Conservation (phyloP, 2,329 filamentous ascomycete species). For the Microsporum audouinii region DNA sequence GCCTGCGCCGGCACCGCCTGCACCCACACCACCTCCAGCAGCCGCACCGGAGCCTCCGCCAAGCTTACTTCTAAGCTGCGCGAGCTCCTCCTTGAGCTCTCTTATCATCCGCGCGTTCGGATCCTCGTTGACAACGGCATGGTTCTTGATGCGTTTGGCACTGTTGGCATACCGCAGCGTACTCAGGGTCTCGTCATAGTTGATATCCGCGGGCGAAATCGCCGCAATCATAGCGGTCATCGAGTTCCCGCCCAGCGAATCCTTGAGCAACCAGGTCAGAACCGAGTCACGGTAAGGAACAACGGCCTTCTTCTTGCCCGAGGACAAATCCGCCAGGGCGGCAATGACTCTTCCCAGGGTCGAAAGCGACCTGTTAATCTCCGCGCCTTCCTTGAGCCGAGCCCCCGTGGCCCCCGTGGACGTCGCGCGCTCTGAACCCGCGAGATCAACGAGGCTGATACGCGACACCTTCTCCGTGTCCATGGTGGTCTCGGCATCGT, state of each 20-base stretch:
- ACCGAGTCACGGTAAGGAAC: constrained; percentile 97
- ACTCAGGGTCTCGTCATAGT: constrained; percentile 94
- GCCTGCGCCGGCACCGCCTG: constrained; percentile 37
- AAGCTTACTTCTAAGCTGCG: constrained; percentile 75
- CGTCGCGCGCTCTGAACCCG: constrained; percentile 92
- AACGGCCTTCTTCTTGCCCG: constrained; percentile 66
- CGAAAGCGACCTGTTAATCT: constrained; percentile 94
- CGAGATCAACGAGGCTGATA: constrained; percentile 94
- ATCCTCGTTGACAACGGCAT: constrained; percentile 97
- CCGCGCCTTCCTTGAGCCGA: constrained; percentile 89
- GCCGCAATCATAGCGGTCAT: constrained; percentile 99
- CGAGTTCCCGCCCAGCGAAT: constrained; percentile 93
- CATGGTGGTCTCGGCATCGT: constrained; percentile 88
- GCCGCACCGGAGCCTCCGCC: constrained; percentile 40
- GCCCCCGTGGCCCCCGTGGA: constrained; percentile 94
- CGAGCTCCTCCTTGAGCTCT: constrained; percentile 89
- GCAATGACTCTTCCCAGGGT: constrained; percentile 96
- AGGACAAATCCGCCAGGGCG: constrained; percentile 79
- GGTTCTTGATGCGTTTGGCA: constrained; percentile 98
- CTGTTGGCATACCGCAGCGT: constrained; percentile 94
- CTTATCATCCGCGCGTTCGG: constrained; percentile 98
- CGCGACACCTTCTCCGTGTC: constrained; percentile 95
- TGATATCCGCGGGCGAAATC: constrained; percentile 96
- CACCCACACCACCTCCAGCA: constrained; percentile 25
- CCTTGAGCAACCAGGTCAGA: constrained; percentile 91